Evolutionary conservation across 2,329 filamentous ascomycete species (phyloP), one percentile per base, ranked within the genome.

Genomic region (Arachnomyces sp.): DNA sequence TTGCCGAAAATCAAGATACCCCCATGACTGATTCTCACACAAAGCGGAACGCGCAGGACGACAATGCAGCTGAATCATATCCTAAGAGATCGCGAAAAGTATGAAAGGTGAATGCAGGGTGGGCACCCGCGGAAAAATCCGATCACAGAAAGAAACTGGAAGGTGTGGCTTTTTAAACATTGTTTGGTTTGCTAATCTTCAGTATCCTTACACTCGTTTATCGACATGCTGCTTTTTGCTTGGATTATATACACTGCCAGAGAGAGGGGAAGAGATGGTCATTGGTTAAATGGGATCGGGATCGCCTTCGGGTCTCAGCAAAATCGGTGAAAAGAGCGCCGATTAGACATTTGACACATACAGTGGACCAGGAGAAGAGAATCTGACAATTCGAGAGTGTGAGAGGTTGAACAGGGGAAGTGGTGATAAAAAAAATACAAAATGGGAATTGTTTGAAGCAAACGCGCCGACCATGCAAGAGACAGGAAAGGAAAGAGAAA

Each of bases 381-480:
- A 28, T 33, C 44, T 36, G 34, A 42, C 39, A 39, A 31, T 16
- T 30, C 15, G 29, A 15, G 34, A 16, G 11, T 29, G 21, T 36
- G 21, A 18, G 33, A 14, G 15, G 37, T 8, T 29, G 39, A 31
- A 25, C 9, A 34, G 40, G 38, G 37, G 30, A 28, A 15, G 40
- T 18, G 11, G 35, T 34, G 14, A 28, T 28, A 16, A n/a, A 38
- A 37, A 39, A 45, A 39, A 34, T 42, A 41, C 37, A 17, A 29
- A 34, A 30, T 21, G 43, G 34, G 39, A 44, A 45, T 36, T 41
- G 52, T 40, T 47, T 44, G 40, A 43, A 44, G 16, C 28, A 34
- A 40, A 43, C 49, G 61, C 58, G 53, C 60, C 57, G 51, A 53
- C 54, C 52, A 59, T 61, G 57, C 57, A 49, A 48, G 35, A 42